phyloP scores from a whole-genome alignment of 495 filamentous ascomycete species.

The Penicillium steckii region DNA sequence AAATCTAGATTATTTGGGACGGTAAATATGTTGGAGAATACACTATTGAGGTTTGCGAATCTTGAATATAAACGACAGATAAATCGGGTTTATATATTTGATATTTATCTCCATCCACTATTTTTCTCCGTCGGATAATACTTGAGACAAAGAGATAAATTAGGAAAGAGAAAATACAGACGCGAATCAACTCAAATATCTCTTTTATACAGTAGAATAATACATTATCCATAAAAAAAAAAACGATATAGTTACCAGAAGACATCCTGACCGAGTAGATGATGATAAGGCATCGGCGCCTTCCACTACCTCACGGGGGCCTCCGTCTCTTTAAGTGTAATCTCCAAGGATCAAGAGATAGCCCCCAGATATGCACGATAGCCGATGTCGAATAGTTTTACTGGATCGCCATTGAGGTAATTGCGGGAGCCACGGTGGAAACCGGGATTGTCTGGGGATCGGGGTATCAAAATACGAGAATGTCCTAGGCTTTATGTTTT shows the following conservation, averaged over 20 bases:
- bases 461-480: background rate
- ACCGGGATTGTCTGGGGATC: background rate
- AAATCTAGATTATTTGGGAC: background rate
- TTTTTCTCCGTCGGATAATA: background rate
- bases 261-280: too few relatives aligned
- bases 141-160: background rate
- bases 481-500: background rate
- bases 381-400: constrained; percentile 3
- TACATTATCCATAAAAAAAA: too few relatives aligned
- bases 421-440: background rate
- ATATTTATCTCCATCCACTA: background rate
- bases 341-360: constrained; percentile 1
- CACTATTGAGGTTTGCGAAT: background rate
- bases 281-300: constrained; percentile 20
- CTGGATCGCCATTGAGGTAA: background rate
- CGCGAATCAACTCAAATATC: background rate
- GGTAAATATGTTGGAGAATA: background rate
- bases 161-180: background rate
- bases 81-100: background rate
- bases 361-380: constrained; percentile 19
- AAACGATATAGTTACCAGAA: too few relatives aligned
- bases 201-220: background rate
- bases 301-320: constrained; percentile 14
- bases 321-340: constrained; percentile 10
- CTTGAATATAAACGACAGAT: background rate